Conservation (phyloP, 1,284 basidiomycete species). For the Tausonia pullulans region DNA sequence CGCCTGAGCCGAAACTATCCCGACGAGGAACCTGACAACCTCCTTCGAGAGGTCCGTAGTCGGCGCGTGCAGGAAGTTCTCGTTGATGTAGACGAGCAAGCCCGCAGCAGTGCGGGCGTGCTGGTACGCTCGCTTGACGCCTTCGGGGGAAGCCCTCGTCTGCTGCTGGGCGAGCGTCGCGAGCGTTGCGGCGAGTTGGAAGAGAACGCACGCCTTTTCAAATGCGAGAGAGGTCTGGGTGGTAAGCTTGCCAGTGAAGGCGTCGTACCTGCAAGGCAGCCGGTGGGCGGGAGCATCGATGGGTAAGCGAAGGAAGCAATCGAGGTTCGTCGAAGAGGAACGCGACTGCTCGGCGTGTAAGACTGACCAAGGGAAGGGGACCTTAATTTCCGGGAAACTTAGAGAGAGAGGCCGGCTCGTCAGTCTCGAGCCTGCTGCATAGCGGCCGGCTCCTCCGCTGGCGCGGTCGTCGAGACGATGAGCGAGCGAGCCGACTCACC, state of each 20-base stretch:
- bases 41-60: conserved; percentile 93
- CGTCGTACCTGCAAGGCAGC: conserved; percentile 56
- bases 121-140: conserved; percentile 88
- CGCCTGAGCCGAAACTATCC: conserved; percentile 79
- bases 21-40: conserved; percentile 83
- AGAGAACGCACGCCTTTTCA: conserved; percentile 96
- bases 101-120: conserved; percentile 88
- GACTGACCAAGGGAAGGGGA: conserved; percentile 76
- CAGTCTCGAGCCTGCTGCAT: too few species aligned
- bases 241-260: conserved; percentile 85
- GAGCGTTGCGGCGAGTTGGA: conserved; percentile 90
- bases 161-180: conserved; percentile 76
- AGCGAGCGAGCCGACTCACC: too few species aligned
- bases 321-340: background rate
- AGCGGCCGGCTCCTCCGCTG: too few species aligned
- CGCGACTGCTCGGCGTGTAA: background rate
- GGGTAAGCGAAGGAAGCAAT: background rate
- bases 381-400: conserved; percentile 89
- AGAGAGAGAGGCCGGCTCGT: conserved; percentile 29
- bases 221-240: conserved; percentile 94
- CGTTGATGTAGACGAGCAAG: conserved; percentile 98
- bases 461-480: too few species aligned
- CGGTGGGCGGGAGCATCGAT: background rate
- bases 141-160: conserved; percentile 77
- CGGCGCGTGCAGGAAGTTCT: conserved; percentile 97